These are phyloP conservation scores for Emmonsiellopsis sp. DNA, from an alignment of 2,329 filamentous ascomycete species.

Conservation along the genomic window DNA sequence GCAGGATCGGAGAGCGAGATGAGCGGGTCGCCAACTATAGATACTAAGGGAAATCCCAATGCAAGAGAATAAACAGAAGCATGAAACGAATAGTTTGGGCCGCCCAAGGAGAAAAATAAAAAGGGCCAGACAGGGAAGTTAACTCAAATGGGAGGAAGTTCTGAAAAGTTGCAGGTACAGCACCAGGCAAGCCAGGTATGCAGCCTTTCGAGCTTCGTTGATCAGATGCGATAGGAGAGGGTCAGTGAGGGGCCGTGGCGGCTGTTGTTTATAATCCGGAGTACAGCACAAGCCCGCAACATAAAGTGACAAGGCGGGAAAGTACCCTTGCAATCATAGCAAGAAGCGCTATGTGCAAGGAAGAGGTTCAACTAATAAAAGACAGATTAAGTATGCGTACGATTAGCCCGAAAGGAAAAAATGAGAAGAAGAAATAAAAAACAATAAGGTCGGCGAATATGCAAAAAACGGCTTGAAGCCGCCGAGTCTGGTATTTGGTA, in stretches of 20 bases:
- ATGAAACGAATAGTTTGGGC: background rate
- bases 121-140: background rate
- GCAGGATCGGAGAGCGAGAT: background rate
- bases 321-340: background rate
- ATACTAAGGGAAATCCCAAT: background rate
- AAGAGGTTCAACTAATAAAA: background rate
- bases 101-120: background rate
- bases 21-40: slow-evolving; percentile 2
- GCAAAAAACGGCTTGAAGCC: background rate
- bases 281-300: background rate
- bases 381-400: background rate
- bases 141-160: background rate
- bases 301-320: slow-evolving; percentile 1
- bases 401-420: background rate
- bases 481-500: background rate
- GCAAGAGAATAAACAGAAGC: background rate
- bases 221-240: background rate
- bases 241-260: slow-evolving; percentile 4
- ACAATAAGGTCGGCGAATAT: background rate
- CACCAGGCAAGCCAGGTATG: background rate
- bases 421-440: background rate
- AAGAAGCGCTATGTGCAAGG: background rate
- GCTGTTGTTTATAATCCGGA: slow-evolving; percentile 4
- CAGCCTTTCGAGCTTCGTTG: slow-evolving; percentile 3
- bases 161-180: slow-evolving; percentile 1